Conservation (phyloP, 2,329 filamentous ascomycete species). For the Raffaelea albimanens region DNA sequence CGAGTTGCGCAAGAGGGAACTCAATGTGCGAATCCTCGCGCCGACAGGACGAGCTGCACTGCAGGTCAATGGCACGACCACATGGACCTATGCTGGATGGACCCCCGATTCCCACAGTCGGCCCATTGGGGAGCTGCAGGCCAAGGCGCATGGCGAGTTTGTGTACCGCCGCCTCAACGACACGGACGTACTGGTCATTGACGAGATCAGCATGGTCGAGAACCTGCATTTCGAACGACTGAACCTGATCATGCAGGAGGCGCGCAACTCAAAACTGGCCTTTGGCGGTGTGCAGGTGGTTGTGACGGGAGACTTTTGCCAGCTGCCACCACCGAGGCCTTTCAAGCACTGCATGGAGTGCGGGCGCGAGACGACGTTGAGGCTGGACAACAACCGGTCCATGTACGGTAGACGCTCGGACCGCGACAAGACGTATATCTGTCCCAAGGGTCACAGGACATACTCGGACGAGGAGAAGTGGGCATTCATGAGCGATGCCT, state of each 20-base stretch:
- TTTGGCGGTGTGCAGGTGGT: constrained; percentile 44
- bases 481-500: constrained; percentile 48
- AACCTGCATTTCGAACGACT: constrained; percentile 42
- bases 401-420: neutral
- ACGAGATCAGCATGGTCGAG: constrained; percentile 59
- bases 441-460: constrained; percentile 20
- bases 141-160: neutral
- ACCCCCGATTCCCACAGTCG: constrained; percentile 34
- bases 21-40: constrained; percentile 40
- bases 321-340: constrained; percentile 49
- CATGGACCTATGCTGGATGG: constrained; percentile 49
- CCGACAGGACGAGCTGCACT: constrained; percentile 52
- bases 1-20: constrained; percentile 23
- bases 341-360: constrained; percentile 43
- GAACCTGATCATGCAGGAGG: constrained; percentile 34
- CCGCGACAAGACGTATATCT: constrained; percentile 19
- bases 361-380: constrained; percentile 23
- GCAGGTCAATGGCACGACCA: constrained; percentile 45
- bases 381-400: neutral
- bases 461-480: constrained; percentile 45
- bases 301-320: constrained; percentile 51
- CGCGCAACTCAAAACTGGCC: constrained; percentile 16
- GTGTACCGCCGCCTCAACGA: constrained; percentile 25
- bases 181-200: constrained; percentile 50
- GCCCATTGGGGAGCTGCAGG: constrained; percentile 23